phyloP scores from a whole-genome alignment of 441 rosid genomes.

The Hypseocharis bilobata region DNA sequence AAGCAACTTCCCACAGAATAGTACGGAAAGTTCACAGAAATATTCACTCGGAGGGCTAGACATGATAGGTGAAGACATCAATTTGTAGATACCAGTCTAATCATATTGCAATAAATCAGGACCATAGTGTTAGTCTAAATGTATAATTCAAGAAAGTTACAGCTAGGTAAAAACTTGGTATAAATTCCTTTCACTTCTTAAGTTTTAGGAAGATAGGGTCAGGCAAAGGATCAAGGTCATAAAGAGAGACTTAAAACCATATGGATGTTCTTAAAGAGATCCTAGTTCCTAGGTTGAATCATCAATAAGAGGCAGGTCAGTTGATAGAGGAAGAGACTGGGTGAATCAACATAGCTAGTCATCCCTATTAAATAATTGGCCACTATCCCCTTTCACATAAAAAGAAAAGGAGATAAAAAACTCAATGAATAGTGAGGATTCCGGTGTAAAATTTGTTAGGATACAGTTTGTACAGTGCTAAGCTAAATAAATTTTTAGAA shows the following conservation, averaged over 20 bases:
- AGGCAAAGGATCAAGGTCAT: neutral
- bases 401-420: neutral
- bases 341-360: neutral
- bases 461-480: neutral
- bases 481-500: neutral
- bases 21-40: neutral
- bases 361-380: neutral
- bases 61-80: slow-evolving; percentile 1
- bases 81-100: neutral
- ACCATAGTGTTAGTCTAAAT: neutral
- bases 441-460: neutral
- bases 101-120: neutral
- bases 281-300: neutral
- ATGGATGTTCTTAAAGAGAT: neutral
- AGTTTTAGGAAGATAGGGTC: neutral
- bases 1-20: too few species aligned
- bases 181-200: neutral
- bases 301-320: neutral
- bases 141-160: neutral
- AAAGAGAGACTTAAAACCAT: neutral
- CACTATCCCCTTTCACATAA: neutral
- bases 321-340: neutral
- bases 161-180: neutral
- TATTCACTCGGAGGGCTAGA: slow-evolving; percentile 4
- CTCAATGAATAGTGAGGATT: neutral